Evolutionary conservation across 2,329 filamentous ascomycete genomes (phyloP).

Genomic region (Fusarium sp.): DNA sequence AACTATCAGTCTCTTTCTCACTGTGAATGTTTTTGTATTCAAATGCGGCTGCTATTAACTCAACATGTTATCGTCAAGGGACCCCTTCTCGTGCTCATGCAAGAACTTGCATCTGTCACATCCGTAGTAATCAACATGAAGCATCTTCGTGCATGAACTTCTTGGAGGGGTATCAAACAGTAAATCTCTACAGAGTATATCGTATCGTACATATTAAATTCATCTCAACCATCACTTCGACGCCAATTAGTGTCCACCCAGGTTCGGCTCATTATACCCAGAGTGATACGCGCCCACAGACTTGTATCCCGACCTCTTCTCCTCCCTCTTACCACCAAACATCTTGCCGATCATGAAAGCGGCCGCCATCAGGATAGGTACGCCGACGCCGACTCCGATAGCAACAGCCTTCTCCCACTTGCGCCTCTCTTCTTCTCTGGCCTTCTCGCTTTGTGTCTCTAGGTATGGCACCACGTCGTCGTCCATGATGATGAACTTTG

Average conservation of each 20-base stretch:
- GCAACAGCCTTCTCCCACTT: constrained; percentile 22
- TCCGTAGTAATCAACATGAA: background rate
- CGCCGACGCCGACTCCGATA: constrained; percentile 26
- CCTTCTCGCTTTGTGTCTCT: constrained; percentile 5
- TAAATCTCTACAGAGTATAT: constrained; percentile 14
- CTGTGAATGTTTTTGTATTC: background rate
- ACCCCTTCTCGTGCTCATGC: background rate
- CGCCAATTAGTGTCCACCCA: constrained; percentile 15
- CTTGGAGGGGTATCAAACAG: constrained; percentile 15
- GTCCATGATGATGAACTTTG: constrained; percentile 32
- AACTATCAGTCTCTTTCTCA: background rate
- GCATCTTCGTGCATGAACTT: constrained; percentile 3
- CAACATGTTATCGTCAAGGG: background rate
- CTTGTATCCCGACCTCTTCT: constrained; percentile 28
- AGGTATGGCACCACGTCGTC: constrained; percentile 17
- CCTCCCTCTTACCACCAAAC: constrained; percentile 6
- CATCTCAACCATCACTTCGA: background rate
- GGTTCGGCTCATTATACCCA: constrained; percentile 26
- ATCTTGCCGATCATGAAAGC: constrained; percentile 14
- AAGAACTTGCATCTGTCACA: constrained; percentile 4
- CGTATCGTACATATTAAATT: constrained; percentile 17
- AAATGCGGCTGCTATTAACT: background rate
- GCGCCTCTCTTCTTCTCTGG: background rate
- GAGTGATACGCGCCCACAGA: constrained; percentile 23
- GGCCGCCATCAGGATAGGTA: constrained; percentile 5